Evolutionary conservation across 305 asterid genomes (phyloP), one percentile per base, ranked within the genome.

Genomic region (Withania somnifera): DNA sequence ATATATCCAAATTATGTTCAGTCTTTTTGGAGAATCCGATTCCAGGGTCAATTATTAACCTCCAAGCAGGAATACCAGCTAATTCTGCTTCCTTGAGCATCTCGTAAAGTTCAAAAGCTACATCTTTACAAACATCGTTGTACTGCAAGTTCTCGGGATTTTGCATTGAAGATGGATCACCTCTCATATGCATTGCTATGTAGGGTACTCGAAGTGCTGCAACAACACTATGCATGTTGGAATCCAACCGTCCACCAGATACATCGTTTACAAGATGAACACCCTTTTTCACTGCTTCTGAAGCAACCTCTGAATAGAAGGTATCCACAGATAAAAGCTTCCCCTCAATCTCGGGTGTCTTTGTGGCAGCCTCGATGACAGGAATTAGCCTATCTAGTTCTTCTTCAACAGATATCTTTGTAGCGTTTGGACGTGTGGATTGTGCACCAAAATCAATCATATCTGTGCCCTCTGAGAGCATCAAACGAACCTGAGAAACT

Each of bases 401-500:
- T 87, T 96, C 91, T 54, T 93, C 93, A 2, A 93, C 89, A 11
- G 98, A 88, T 75, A 96, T 88, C 87, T 83, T 91, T 1, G 84
- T 2, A 50, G 98, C 98, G 92, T 91, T 89, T 15, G 99, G 98
- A 6, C 98, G 95, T 0, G 99, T 94, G 15, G 99, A 96, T 79
- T 96, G 99, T 61, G 99, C 98, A 53, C 99, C 99, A 53, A 96
- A 42, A 83, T 96, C 99, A 63, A 96, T 86, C 54, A 96, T 89
- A 83, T 96, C 98, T 0, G 90, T 98, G 2, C 99, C 99, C 53
- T 90, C 94, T 17, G 84, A 75, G 32, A 93, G 53, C 97, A 94
- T 88, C 26, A 88, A 82, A 32, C 85, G 90, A 73, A 88, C 93
- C 77, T 85, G 92, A 75, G 93, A 90, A 82, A 96, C 89, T 34